Conservation (phyloP, 163 green algal species). For the Prototheca wickerhamii region DNA sequence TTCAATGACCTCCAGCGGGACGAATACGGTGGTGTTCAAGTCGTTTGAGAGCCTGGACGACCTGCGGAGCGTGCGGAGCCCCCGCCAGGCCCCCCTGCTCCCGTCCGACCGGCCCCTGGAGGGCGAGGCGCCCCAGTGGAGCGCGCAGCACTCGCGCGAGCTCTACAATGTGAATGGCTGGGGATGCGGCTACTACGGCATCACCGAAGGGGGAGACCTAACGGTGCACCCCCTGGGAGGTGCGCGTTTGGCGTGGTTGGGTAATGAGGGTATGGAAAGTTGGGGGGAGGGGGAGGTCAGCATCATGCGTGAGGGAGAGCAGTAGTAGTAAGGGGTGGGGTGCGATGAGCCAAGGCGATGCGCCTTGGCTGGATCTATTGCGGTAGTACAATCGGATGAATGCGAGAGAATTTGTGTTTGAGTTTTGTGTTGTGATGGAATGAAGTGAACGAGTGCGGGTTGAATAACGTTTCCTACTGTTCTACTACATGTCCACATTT, state of each 20-base stretch:
- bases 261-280: background rate
- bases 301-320: background rate
- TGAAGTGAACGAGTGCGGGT: no score
- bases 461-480: background rate
- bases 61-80: background rate
- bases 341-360: no score
- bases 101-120: background rate
- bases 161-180: constrained; percentile 56
- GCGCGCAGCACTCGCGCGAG: background rate
- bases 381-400: background rate
- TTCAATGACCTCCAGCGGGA: background rate
- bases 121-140: constrained; percentile 4
- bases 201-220: constrained; percentile 34
- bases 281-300: background rate
- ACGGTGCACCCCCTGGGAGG: constrained; percentile 29
- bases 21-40: background rate
- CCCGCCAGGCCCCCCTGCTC: background rate
- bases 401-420: background rate
- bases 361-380: background rate
- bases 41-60: background rate
- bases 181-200: constrained; percentile 50
- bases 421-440: background rate
- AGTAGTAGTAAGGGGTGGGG: background rate
- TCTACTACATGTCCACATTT: background rate
- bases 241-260: no score